These are phyloP conservation scores for Biscutella auriculata DNA, from an alignment of 441 rosid species.

Conservation along the genomic window DNA sequence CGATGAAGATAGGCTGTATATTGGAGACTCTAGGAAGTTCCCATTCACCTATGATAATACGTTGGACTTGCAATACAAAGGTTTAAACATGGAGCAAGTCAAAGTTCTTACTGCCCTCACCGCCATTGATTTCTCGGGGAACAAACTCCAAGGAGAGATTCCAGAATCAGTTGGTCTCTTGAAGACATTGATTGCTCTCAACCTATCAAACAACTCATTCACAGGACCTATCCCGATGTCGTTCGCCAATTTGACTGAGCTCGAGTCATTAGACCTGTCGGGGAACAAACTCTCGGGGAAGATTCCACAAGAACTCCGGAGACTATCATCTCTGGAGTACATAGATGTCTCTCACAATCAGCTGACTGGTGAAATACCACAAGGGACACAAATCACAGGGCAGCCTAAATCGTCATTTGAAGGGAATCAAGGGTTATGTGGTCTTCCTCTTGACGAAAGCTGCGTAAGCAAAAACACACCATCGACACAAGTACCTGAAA, in stretches of 20 bases:
- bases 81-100: neutral
- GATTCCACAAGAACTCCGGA: slow-evolving; percentile 19
- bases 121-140: neutral
- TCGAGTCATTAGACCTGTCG: slow-evolving; percentile 35
- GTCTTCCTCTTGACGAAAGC: neutral
- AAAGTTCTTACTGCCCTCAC: neutral
- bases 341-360: slow-evolving; percentile 28
- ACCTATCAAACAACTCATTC: slow-evolving; percentile 8
- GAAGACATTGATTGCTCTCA: neutral
- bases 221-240: neutral
- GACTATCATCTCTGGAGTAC: slow-evolving; percentile 15
- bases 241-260: neutral
- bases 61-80: slow-evolving; percentile 20
- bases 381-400: slow-evolving; percentile 9
- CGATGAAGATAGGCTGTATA: neutral
- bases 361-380: slow-evolving; percentile 26
- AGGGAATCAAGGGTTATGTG: slow-evolving; percentile 32
- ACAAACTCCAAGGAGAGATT: neutral
- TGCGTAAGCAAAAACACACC: neutral
- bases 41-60: slow-evolving; percentile 6
- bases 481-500: neutral
- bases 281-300: neutral
- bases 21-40: neutral
- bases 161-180: slow-evolving; percentile 1
- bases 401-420: slow-evolving; percentile 14